phyloP scores from a whole-genome alignment of 225 moss, liverwort and hornwort species.

The Antitrichia curtipendula region DNA sequence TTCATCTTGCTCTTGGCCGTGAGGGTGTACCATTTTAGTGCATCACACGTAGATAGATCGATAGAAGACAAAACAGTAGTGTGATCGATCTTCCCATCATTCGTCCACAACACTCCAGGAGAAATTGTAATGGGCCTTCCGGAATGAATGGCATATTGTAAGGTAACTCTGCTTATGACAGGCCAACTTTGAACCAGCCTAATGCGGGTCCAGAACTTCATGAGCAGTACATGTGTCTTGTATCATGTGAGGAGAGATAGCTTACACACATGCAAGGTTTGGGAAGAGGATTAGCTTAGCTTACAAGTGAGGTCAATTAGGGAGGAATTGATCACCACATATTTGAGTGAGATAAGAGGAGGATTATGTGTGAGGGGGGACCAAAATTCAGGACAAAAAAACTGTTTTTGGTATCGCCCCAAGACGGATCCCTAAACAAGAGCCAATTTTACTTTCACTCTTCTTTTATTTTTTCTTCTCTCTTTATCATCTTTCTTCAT shows the following conservation, averaged over 20 bases:
- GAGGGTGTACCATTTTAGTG: not conserved
- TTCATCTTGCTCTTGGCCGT: not conserved
- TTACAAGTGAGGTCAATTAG: not conserved
- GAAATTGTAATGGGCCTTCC: not conserved
- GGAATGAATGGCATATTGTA: not conserved
- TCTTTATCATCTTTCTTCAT: not conserved
- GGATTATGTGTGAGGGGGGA: not conserved
- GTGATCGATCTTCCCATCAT: not conserved
- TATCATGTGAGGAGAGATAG: not conserved
- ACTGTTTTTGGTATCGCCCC: rapidly evolving
- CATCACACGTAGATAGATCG: too few species aligned
- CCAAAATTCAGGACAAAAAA: rapidly evolving
- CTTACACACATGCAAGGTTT: too few species aligned
- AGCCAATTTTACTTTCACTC: too few species aligned
- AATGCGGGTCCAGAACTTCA: too few species aligned
- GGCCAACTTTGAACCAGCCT: too few species aligned
- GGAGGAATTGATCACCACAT: not conserved
- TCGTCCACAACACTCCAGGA: not conserved
- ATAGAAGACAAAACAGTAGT: not conserved
- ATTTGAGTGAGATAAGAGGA: not conserved
- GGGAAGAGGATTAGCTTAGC: not conserved
- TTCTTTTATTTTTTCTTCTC: too few species aligned
- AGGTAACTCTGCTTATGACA: too few species aligned
- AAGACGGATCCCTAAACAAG: too few species aligned
- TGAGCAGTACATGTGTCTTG: too few species aligned